Evolutionary conservation across 1,284 basidiomycete species (phyloP).

Genomic region (Cystobasidium slooffiae): DNA sequence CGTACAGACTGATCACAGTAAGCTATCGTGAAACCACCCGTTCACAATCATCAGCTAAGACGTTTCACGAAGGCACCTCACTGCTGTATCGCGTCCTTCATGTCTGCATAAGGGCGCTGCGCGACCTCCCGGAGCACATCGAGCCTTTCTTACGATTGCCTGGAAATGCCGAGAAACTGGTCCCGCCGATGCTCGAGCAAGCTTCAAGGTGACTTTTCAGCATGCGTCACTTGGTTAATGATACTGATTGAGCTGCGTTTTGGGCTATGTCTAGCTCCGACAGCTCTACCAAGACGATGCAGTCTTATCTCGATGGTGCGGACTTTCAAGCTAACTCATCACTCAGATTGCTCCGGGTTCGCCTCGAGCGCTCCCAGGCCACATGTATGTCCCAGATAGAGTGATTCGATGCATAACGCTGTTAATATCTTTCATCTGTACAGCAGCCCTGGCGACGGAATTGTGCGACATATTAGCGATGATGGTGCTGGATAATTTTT

Average conservation of each 20-base stretch:
- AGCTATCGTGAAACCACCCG: not conserved
- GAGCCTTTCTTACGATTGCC: not conserved
- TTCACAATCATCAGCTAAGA: not conserved
- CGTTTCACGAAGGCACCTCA: not conserved
- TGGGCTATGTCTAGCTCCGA: too few relatives aligned
- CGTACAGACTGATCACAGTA: not conserved
- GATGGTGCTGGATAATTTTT: slow-evolving; percentile 1
- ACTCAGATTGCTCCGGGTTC: too few relatives aligned
- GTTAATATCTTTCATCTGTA: not conserved
- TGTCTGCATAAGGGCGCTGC: not conserved
- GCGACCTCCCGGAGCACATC: not conserved
- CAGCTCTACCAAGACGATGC: too few relatives aligned
- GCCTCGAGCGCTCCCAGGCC: too few relatives aligned
- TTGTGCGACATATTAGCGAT: not conserved
- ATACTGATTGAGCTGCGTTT: not conserved
- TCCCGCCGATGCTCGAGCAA: not conserved
- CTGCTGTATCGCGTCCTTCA: not conserved
- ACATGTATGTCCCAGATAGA: too few relatives aligned
- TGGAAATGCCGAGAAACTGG: not conserved
- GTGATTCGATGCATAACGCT: not conserved
- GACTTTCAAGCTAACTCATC: too few relatives aligned
- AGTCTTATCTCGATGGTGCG: too few relatives aligned
- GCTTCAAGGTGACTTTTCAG: not conserved
- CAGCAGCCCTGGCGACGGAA: not conserved
- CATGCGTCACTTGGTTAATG: too few relatives aligned